Evolutionary conservation across 2,329 filamentous ascomycete species (phyloP).

Genomic region (Tolypocladium album): DNA sequence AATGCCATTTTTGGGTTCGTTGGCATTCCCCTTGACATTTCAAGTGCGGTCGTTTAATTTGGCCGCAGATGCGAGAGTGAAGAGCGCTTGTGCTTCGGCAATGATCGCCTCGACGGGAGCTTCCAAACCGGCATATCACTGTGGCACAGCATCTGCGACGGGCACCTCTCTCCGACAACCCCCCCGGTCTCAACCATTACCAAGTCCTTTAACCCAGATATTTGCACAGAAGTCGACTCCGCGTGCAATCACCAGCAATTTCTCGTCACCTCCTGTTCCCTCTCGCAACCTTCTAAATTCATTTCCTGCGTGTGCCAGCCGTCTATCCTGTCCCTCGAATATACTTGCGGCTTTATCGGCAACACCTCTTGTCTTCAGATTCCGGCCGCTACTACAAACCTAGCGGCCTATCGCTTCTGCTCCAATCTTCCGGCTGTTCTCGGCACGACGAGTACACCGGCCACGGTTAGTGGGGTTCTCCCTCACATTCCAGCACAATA

Average conservation of each 20-base stretch:
- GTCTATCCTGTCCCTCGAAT: not conserved
- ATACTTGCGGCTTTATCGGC: not conserved
- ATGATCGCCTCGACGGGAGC: not conserved
- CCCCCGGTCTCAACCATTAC: not conserved
- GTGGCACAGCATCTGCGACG: not conserved
- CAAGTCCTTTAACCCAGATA: not conserved
- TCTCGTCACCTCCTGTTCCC: not conserved
- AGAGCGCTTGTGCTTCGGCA: not conserved
- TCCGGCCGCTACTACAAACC: not conserved
- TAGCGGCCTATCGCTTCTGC: not conserved
- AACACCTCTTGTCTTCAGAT: not conserved
- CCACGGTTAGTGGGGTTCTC: not conserved
- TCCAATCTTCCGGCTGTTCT: not conserved
- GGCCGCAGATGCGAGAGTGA: not conserved
- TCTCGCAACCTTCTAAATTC: not conserved
- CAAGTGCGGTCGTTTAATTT: not conserved
- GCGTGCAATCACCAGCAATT: not conserved
- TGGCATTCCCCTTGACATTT: not conserved
- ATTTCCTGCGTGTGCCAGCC: not conserved
- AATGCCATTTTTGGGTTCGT: not conserved
- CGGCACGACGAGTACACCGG: not conserved
- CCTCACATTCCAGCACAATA: not conserved
- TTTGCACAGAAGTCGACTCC: not conserved
- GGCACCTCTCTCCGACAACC: not conserved
- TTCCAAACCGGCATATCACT: not conserved